Evolutionary conservation across 2,329 filamentous ascomycete genomes (phyloP).

Genomic region (Chaetomiaceae sp.): DNA sequence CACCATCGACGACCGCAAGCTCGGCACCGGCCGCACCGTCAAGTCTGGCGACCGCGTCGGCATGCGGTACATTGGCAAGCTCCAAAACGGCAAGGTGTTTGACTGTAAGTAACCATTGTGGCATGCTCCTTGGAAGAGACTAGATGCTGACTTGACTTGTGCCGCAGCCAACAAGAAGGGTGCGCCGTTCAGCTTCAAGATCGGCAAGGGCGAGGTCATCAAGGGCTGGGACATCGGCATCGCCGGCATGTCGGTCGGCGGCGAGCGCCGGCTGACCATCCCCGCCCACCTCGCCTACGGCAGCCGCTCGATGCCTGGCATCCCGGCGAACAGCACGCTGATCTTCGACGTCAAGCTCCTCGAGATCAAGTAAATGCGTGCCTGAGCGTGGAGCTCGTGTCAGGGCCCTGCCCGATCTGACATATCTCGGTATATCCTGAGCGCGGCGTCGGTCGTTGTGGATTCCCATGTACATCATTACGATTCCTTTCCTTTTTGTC

Average conservation of each 20-base stretch:
- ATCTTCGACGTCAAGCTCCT: slow-evolving; percentile 87
- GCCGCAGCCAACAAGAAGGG: slow-evolving; percentile 90
- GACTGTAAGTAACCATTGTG: slow-evolving; percentile 58
- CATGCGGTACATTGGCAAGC: slow-evolving; percentile 98
- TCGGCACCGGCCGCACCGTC: slow-evolving; percentile 73
- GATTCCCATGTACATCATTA: slow-evolving; percentile 14
- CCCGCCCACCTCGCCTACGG: slow-evolving; percentile 86
- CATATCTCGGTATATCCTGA: slow-evolving; percentile 9
- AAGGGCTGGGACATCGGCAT: slow-evolving; percentile 98
- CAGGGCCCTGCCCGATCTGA: neutral
- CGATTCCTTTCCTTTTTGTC: slow-evolving; percentile 5
- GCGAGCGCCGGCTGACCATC: slow-evolving; percentile 87
- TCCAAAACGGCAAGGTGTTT: slow-evolving; percentile 89
- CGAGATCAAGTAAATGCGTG: slow-evolving; percentile 63
- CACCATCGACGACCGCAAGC: slow-evolving; percentile 90
- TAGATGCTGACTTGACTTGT: slow-evolving; percentile 22
- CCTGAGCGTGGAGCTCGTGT: neutral
- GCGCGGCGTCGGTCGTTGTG: slow-evolving; percentile 16
- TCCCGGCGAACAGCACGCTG: slow-evolving; percentile 85
- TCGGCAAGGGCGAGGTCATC: slow-evolving; percentile 92
- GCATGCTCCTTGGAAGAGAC: neutral
- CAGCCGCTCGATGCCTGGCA: slow-evolving; percentile 72
- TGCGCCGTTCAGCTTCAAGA: slow-evolving; percentile 93
- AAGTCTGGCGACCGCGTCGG: slow-evolving; percentile 88
- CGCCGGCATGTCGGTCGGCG: slow-evolving; percentile 84